Percentiles rank a stretch among this genome's conserved stretches.
These are phyloP conservation scores for Geotrichum candidum DNA, from an alignment of 1,139 yeast genomes.

Conservation along the genomic window DNA sequence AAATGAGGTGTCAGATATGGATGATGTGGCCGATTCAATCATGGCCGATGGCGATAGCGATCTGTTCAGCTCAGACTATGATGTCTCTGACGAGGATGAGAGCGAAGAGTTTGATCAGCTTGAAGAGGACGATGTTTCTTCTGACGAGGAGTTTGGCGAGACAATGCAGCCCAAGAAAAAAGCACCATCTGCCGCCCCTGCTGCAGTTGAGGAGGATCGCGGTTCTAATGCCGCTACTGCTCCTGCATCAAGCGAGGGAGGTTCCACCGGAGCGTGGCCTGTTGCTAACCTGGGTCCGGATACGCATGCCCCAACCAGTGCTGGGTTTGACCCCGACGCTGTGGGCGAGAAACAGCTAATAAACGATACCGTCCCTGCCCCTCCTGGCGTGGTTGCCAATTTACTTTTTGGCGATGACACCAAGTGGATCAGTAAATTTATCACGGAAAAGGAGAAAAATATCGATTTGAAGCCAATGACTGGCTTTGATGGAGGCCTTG, in stretches of 20 bases:
- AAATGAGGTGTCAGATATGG: background rate
- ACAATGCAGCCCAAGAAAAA: constrained; percentile 16
- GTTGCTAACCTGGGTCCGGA: constrained; percentile 46
- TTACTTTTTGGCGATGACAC: constrained; percentile 75
- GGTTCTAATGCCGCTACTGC: background rate
- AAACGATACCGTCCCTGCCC: constrained; percentile 62
- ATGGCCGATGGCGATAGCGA: background rate
- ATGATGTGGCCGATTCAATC: constrained; percentile 1
- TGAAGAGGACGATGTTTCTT: constrained; percentile 9
- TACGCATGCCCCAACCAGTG: constrained; percentile 49
- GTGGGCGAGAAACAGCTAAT: constrained; percentile 55
- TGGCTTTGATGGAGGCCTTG: constrained; percentile 38
- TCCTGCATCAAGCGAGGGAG: background rate
- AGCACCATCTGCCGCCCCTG: background rate
- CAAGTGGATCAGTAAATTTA: constrained; percentile 46
- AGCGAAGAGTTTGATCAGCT: background rate
- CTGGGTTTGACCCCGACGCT: constrained; percentile 47
- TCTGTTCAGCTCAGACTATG: constrained; percentile 14
- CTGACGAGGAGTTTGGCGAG: constrained; percentile 23
- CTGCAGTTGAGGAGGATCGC: background rate
- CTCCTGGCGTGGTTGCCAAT: constrained; percentile 69
- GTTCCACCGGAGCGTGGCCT: constrained; percentile 26
- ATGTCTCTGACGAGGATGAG: constrained; percentile 23
- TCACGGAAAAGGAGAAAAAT: constrained; percentile 66
- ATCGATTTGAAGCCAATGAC: constrained; percentile 58